phyloP scores from a whole-genome alignment of 1,139 yeast genomes.

The Zygosaccharomyces pseudobailii region DNA sequence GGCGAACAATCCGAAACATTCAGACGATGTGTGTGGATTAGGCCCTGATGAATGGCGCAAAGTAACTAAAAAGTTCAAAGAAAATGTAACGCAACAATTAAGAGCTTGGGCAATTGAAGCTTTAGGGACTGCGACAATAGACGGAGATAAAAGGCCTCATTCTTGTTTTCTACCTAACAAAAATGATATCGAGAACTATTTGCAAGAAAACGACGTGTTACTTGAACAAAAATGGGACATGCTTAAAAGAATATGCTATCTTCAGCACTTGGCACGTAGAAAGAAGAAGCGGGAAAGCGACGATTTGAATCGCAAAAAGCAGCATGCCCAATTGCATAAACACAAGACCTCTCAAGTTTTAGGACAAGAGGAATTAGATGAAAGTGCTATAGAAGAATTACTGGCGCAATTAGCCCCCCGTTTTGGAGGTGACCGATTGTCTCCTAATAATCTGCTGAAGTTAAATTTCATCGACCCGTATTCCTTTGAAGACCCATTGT shows the following conservation, averaged over 20 bases:
- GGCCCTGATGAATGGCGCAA: slow-evolving; percentile 63
- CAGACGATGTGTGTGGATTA: slow-evolving; percentile 67
- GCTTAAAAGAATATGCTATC: slow-evolving; percentile 62
- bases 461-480: slow-evolving; percentile 74
- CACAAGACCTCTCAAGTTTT: slow-evolving; percentile 7
- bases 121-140: slow-evolving; percentile 34
- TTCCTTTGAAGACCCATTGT: slow-evolving; percentile 79
- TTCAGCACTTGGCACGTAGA: slow-evolving; percentile 56
- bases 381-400: slow-evolving; percentile 43
- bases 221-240: slow-evolving; percentile 47
- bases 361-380: slow-evolving; percentile 37
- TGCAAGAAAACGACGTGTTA: slow-evolving; percentile 44
- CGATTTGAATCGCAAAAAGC: slow-evolving; percentile 1
- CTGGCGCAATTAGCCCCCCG: slow-evolving; percentile 35
- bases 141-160: slow-evolving; percentile 28
- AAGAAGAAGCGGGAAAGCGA: slow-evolving; percentile 28
- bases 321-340: slow-evolving; percentile 5
- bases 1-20: slow-evolving; percentile 59
- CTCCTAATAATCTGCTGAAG: slow-evolving; percentile 19
- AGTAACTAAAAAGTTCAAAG: slow-evolving; percentile 42
- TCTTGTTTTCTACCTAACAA: slow-evolving; percentile 50
- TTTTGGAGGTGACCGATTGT: slow-evolving; percentile 11
- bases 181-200: slow-evolving; percentile 51
- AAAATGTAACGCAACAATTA: slow-evolving; percentile 50
- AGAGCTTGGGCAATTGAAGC: slow-evolving; percentile 51